These are phyloP conservation scores for Trametes hirsuta DNA, from an alignment of 1,284 basidiomycete genomes.

Conservation along the genomic window DNA sequence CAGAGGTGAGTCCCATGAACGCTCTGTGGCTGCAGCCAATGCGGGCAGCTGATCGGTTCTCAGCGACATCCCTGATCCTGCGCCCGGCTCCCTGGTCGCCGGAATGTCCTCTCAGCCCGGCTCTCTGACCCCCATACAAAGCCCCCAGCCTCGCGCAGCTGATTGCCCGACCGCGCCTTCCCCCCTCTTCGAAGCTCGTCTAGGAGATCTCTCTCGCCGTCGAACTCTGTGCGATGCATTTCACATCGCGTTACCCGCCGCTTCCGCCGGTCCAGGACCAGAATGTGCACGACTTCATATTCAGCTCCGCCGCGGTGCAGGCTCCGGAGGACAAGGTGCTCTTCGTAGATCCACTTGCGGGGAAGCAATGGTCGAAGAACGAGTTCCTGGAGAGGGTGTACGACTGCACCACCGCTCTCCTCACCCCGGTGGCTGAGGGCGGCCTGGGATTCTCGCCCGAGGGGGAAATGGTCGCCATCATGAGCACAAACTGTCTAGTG, in stretches of 20 bases:
- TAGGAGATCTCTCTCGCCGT: neutral
- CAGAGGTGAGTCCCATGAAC: neutral
- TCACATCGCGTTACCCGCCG: conserved; percentile 44
- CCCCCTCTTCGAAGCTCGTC: neutral
- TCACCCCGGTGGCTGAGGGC: conserved; percentile 46
- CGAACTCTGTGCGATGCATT: conserved; percentile 25
- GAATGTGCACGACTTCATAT: conserved; percentile 62
- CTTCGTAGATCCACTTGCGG: conserved; percentile 60
- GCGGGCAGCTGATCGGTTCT: conserved; percentile 10
- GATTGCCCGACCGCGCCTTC: neutral
- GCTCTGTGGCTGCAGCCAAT: neutral
- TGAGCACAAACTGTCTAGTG: conserved; percentile 72
- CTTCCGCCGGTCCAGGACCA: conserved; percentile 43
- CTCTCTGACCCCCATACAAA: conserved; percentile 12
- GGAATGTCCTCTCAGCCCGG: conserved; percentile 6
- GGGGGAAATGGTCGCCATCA: conserved; percentile 65
- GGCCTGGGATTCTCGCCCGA: conserved; percentile 57
- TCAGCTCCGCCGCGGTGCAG: conserved; percentile 31
- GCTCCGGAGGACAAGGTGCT: conserved; percentile 57
- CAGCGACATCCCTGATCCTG: neutral
- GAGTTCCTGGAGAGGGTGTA: conserved; percentile 55
- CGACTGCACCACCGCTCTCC: conserved; percentile 61
- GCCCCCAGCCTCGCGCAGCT: neutral
- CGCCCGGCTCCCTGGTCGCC: conserved; percentile 21
- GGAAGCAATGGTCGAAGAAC: conserved; percentile 46